Evolutionary conservation across 192 early-diverging fungal genomes (phyloP).

Genomic region (Mycoemilia scoparia): DNA sequence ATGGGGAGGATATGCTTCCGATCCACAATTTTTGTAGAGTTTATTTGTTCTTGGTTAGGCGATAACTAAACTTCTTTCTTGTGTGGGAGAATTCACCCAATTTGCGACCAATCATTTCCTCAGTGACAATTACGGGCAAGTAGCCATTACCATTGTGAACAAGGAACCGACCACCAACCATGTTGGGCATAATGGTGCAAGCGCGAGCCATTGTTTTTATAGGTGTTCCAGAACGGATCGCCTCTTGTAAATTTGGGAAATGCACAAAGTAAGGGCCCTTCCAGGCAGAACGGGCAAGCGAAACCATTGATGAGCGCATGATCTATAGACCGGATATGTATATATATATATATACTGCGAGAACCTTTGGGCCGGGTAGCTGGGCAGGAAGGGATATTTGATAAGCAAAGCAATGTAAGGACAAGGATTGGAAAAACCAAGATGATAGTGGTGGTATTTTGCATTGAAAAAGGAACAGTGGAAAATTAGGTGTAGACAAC

Average conservation of each 20-base stretch:
- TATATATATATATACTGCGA: too few relatives aligned
- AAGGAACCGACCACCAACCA: constrained; percentile 71
- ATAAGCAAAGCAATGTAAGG: too few relatives aligned
- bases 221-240: constrained; percentile 35
- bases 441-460: too few relatives aligned
- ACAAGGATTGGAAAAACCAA: too few relatives aligned
- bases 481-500: too few relatives aligned
- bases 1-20: too few relatives aligned
- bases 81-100: constrained; percentile 89
- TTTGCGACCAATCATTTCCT: constrained; percentile 90
- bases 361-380: too few relatives aligned
- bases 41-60: constrained; percentile 60
- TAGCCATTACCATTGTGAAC: constrained; percentile 91
- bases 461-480: too few relatives aligned
- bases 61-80: constrained; percentile 63
- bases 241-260: constrained; percentile 40
- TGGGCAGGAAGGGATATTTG: too few relatives aligned
- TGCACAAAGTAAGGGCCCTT: constrained; percentile 37
- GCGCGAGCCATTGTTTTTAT: constrained; percentile 61
- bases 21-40: too few relatives aligned
- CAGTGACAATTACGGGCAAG: constrained; percentile 60
- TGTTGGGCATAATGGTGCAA: constrained; percentile 77
- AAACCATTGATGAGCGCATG: constrained; percentile 11
- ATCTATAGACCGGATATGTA: too few relatives aligned
- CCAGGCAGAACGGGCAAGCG: constrained; percentile 42